Base-by-base conservation (phyloP, 75 land plant genomes). In the Pinus albicaulis region DNA sequence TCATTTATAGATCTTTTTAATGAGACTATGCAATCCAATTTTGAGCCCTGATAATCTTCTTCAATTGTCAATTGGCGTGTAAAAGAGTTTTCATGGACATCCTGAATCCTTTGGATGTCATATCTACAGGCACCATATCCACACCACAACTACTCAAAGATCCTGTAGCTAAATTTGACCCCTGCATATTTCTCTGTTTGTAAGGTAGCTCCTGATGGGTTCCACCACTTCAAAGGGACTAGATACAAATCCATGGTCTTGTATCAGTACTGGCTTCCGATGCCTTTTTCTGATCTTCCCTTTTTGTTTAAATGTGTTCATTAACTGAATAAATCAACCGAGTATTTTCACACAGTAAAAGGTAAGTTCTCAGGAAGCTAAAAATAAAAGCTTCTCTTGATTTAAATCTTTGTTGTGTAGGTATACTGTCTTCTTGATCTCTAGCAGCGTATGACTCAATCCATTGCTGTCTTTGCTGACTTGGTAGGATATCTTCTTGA, bases 201-300 rank as follows among this genome's bases (percentile, higher is more conserved):
- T 66, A 34, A 66, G 70, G 36, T 36, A 36, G 44, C 22, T 34
- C 36, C 70, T 66, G 44, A 66, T 48, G 7, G 70, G 44, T 8
- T 31, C n/a, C 3, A 66, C 70, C 44, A 66, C 70, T 66, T 66
- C 70, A 66, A 66, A 66, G 22, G 48, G 70, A 66, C 70, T 66
- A 6, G 70, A 66, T 7, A 66, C 17, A 66, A 34, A 66, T 34
- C 44, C 70, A 66, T 66, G n/a, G n/a, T n/a, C 28, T 28, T 28
- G 28, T 28, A 28, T 28, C 28, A 28, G 1, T 28, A 28, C 1
- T 28, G 28, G 28, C 1, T 28, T 28, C 28, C 28, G 1, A 28
- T 28, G 28, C 28, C 1, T 28, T 28, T 28, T 28, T 28, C 28
- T 28, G 28, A 28, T 28, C 28, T 28, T 28, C 28, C 28, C 1